Base-by-base conservation (phyloP, 306 rosid genomes). In the Vigna radiata region DNA sequence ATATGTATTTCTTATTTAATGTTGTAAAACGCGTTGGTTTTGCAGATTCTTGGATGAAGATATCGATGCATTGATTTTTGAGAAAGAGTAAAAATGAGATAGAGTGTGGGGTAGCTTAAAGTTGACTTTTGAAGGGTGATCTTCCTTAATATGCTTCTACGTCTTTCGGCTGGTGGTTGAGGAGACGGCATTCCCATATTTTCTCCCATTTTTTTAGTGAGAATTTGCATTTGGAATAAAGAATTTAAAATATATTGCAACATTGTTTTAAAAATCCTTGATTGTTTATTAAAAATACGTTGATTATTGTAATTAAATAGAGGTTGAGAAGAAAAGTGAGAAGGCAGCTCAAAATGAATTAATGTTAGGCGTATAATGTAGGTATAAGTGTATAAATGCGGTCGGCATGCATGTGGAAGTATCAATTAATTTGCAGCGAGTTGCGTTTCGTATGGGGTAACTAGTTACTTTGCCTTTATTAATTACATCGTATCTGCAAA, bases 161-260 rank as follows among this genome's bases (percentile, higher is more conserved):
- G 16, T 78, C 58, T 46, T 46, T 78, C 4, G 52, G 82, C 25
- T 23, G 77, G 77, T 48, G 25, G 77, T 78, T 78, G 77, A 61
- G 70, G 52, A 59, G 77, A 23, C 71, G 19, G 21, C 18, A 46
- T 12, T 46, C 21, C 4, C 52, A 61, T 33, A 61, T 12, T 58
- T 58, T 13, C 47, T 62, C 68, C 7, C 25, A 33, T 19, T 60
- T n/a, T n/a, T n/a, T n/a, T n/a, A n/a, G n/a, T n/a, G n/a, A n/a
- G n/a, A n/a, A n/a, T n/a, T n/a, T n/a, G n/a, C n/a, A n/a, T n/a
- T n/a, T 25, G 18, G 18, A 59, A 29, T 29, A 29, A 29, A 29
- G 0, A 4, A 29, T 29, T 29, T 29, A 29, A 29, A 29, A 29
- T 29, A 29, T 29, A 29, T 29, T 29, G 33, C 5, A 29, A 29